phyloP scores from a whole-genome alignment of 371 early-diverging fungal genomes.

The Globomyces sp. region DNA sequence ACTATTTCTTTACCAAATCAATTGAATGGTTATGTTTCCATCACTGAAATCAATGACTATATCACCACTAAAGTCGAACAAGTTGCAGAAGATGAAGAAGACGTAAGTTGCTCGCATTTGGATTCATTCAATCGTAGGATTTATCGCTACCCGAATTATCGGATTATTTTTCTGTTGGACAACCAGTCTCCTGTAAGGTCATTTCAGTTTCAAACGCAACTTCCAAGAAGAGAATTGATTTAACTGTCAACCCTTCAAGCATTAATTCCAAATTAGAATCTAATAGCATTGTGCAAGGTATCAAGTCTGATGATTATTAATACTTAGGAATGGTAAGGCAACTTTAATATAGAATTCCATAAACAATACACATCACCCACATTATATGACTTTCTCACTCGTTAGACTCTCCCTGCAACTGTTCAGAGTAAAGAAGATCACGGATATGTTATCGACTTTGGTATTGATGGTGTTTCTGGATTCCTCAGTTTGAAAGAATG shows the following conservation, averaged over 20 bases:
- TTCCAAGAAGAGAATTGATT: constrained; percentile 57
- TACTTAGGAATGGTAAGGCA: too few relatives aligned
- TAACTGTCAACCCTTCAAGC: constrained; percentile 67
- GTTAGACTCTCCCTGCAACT: background rate
- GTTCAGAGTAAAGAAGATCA: constrained; percentile 70
- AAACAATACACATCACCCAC: too few relatives aligned
- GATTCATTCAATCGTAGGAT: constrained; percentile 8
- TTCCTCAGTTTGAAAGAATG: constrained; percentile 50
- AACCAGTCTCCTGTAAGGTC: constrained; percentile 69
- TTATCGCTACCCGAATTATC: constrained; percentile 56
- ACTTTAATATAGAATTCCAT: too few relatives aligned
- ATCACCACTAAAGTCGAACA: constrained; percentile 64
- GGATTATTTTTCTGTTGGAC: constrained; percentile 66
- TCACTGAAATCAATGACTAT: constrained; percentile 72
- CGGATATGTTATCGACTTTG: constrained; percentile 74
- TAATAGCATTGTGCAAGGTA: constrained; percentile 58
- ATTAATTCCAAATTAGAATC: constrained; percentile 60
- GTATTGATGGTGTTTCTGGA: constrained; percentile 62
- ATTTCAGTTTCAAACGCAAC: constrained; percentile 37
- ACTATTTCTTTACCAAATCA: constrained; percentile 76
- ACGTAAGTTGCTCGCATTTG: constrained; percentile 20
- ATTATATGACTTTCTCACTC: constrained; percentile 13
- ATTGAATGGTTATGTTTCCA: constrained; percentile 70
- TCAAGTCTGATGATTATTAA: too few relatives aligned
- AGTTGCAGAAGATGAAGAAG: constrained; percentile 53